Evolutionary conservation across 108 stramenopile genomes (phyloP).

Genomic region (Skeletonema marinoi): DNA sequence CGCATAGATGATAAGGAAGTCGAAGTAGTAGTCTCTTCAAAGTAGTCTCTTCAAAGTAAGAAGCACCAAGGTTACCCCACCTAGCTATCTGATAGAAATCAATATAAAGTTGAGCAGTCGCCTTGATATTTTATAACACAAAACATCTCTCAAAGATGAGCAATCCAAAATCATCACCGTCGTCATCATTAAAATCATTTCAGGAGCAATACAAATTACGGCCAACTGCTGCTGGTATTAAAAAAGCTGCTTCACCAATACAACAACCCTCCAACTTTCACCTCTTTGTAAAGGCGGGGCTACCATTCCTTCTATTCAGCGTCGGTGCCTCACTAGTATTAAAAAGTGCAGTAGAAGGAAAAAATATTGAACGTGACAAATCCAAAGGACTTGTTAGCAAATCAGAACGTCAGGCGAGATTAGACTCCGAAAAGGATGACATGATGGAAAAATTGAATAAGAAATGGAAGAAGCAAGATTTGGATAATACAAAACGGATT

Average conservation of each 20-base stretch:
- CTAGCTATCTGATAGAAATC: too few species aligned
- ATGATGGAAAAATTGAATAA: slow-evolving; percentile 88
- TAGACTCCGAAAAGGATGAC: slow-evolving; percentile 82
- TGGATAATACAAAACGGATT: slow-evolving; percentile 90
- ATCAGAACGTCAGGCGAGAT: slow-evolving; percentile 78
- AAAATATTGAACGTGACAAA: slow-evolving; percentile 78
- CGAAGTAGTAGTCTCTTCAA: too few species aligned
- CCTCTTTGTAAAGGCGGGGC: slow-evolving; percentile 71
- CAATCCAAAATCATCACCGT: neutral
- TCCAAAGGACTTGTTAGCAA: slow-evolving; percentile 75
- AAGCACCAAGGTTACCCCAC: too few species aligned
- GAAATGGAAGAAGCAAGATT: slow-evolving; percentile 59
- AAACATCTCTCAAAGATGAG: neutral
- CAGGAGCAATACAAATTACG: slow-evolving; percentile 2
- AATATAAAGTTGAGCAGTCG: too few species aligned
- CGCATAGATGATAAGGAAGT: too few species aligned
- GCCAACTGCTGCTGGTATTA: neutral
- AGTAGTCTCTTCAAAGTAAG: too few species aligned
- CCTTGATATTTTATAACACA: too few species aligned
- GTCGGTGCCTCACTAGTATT: slow-evolving; percentile 80
- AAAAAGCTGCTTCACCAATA: neutral
- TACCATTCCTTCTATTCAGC: slow-evolving; percentile 83
- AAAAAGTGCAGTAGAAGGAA: slow-evolving; percentile 82
- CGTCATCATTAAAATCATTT: neutral
- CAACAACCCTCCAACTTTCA: slow-evolving; percentile 48